A percentile compares a stretch with the other conserved stretches of the same genome.
These are phyloP conservation scores for Glycine soja DNA, from an alignment of 306 rosid species.

Conservation along the genomic window DNA sequence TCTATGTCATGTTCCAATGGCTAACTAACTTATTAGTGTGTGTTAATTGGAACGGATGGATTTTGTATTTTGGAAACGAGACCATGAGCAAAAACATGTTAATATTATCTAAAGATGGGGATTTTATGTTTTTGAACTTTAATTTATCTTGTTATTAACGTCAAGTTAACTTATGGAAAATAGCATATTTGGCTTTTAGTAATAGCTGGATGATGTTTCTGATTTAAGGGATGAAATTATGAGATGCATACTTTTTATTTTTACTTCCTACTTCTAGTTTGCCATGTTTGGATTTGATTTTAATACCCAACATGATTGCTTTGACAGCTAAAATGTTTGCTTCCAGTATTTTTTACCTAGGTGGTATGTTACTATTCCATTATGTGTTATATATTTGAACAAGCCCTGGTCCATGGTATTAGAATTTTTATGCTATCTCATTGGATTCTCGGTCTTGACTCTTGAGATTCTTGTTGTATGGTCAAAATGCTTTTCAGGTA, in stretches of 20 bases:
- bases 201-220: constrained; percentile 12
- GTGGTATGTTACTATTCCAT: constrained; percentile 4
- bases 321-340: constrained; percentile 19
- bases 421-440: constrained; percentile 16
- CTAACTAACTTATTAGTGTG: neutral
- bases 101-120: constrained; percentile 1
- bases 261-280: neutral
- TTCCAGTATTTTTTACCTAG: neutral
- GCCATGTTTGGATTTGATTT: constrained; percentile 9
- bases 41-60: constrained; percentile 18
- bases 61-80: constrained; percentile 28
- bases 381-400: constrained; percentile 10
- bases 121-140: constrained; percentile 6
- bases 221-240: constrained; percentile 23
- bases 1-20: constrained; percentile 29
- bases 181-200: constrained; percentile 35
- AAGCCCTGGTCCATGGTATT: neutral
- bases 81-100: neutral
- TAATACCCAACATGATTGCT: neutral
- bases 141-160: constrained; percentile 36
- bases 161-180: neutral
- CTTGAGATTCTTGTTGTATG: constrained; percentile 31
- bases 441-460: constrained; percentile 23
- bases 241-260: neutral
- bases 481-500: neutral